Conservation (phyloP, 1,284 basidiomycete species). For the Pseudozyma pruni region DNA sequence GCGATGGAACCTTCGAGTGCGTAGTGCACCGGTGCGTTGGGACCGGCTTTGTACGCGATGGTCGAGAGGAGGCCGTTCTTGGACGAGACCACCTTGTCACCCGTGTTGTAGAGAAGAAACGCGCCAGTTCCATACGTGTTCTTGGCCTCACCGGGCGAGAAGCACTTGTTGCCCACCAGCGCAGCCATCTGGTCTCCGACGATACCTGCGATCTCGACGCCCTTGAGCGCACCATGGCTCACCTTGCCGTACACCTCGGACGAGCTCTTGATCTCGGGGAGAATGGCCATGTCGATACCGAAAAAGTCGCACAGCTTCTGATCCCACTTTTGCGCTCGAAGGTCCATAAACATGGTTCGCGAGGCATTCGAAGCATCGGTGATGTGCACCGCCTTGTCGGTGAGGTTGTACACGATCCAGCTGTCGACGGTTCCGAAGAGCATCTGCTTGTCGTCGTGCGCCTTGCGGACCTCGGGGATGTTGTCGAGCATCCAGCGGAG, state of each 20-base stretch:
- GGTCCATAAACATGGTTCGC: constrained; percentile 89
- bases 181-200: constrained; percentile 98
- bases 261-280: constrained; percentile 89
- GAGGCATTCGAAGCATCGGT: constrained; percentile 97
- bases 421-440: constrained; percentile 95
- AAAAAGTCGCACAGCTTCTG: constrained; percentile 87
- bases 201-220: constrained; percentile 86
- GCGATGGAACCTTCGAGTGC: constrained; percentile 95
- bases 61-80: constrained; percentile 89
- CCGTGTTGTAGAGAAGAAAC: constrained; percentile 94
- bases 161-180: constrained; percentile 87
- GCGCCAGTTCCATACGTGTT: constrained; percentile 80
- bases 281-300: constrained; percentile 78
- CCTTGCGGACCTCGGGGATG: constrained; percentile 79
- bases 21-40: constrained; percentile 81
- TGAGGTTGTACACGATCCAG: constrained; percentile 92
- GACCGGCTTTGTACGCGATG: constrained; percentile 92
- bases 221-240: constrained; percentile 76
- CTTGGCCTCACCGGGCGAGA: constrained; percentile 66
- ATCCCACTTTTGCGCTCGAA: constrained; percentile 85
- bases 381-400: constrained; percentile 86
- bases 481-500: constrained; percentile 96
- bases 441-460: constrained; percentile 84
- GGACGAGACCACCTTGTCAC: constrained; percentile 84
- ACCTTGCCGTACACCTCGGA: constrained; percentile 90